Conservation (phyloP, 73 alveolate genomes). For the Urostyla sp. region DNA sequence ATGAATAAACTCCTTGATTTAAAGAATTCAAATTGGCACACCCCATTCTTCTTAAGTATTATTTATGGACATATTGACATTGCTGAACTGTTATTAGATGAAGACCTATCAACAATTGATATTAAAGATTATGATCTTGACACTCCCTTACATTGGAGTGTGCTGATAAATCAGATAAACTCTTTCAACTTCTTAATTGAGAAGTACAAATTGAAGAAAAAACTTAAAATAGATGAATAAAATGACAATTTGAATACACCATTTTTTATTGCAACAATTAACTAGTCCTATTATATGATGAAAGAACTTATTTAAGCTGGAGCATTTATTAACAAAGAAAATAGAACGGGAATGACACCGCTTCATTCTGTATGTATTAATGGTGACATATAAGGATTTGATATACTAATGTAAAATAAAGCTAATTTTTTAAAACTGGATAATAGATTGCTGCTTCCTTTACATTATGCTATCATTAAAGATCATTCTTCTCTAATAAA, state of each 20-base stretch:
- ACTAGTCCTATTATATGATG: not conserved
- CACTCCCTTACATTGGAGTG: slow-evolving; percentile 63
- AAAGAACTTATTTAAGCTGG: slow-evolving; percentile 1
- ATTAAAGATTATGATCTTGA: slow-evolving; percentile 39
- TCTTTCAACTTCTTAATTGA: slow-evolving; percentile 30
- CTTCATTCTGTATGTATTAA: slow-evolving; percentile 48
- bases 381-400: slow-evolving; percentile 16
- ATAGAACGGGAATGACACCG: slow-evolving; percentile 47
- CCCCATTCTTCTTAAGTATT: slow-evolving; percentile 42
- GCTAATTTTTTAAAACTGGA: slow-evolving; percentile 42
- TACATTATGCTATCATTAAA: slow-evolving; percentile 55
- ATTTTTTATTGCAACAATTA: slow-evolving; percentile 38
- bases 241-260: slow-evolving; percentile 46
- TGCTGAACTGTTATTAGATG: slow-evolving; percentile 16
- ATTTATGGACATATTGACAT: slow-evolving; percentile 35
- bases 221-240: slow-evolving; percentile 18
- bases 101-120: slow-evolving; percentile 16
- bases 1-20: slow-evolving; percentile 20
- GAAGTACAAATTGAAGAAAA: no score
- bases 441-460: slow-evolving; percentile 35
- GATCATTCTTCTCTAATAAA: slow-evolving; percentile 18
- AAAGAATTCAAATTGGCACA: slow-evolving; percentile 27
- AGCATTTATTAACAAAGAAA: slow-evolving; percentile 43
- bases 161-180: slow-evolving; percentile 12
- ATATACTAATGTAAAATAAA: slow-evolving; percentile 6